phyloP scores from a whole-genome alignment of 352 stramenopile genomes.

The Globisporangium emineosum region DNA sequence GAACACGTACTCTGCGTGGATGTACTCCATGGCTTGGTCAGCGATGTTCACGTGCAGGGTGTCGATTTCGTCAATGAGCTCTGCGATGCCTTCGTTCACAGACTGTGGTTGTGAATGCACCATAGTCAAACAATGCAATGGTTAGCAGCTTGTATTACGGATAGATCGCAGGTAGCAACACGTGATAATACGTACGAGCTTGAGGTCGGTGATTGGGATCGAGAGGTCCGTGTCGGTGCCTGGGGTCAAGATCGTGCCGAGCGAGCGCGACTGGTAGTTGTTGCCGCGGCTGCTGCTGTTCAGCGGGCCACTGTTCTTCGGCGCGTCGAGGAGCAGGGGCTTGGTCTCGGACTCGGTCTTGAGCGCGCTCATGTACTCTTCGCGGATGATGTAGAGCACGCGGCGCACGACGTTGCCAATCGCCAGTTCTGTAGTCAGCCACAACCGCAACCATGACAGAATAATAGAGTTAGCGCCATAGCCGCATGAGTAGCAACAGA shows the following conservation, averaged over 20 bases:
- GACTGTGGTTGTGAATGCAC: conserved; percentile 33
- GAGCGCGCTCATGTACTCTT: conserved; percentile 77
- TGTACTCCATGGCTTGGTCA: conserved; percentile 95
- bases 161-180: neutral
- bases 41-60: conserved; percentile 95
- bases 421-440: conserved; percentile 49
- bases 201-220: conserved; percentile 80
- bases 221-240: conserved; percentile 80
- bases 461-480: neutral
- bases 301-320: conserved; percentile 1
- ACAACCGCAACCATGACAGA: too few species aligned
- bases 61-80: conserved; percentile 95
- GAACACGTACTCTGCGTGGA: conserved; percentile 90
- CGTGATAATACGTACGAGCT: conserved; percentile 38
- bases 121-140: conserved; percentile 18
- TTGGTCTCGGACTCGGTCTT: conserved; percentile 41
- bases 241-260: conserved; percentile 79
- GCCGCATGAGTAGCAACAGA: neutral
- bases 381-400: conserved; percentile 88
- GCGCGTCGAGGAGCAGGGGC: neutral
- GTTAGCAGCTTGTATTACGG: neutral
- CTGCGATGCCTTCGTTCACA: conserved; percentile 94
- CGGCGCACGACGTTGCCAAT: conserved; percentile 89
- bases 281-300: conserved; percentile 33
- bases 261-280: conserved; percentile 68